Base-by-base conservation (phyloP, 2,329 filamentous ascomycete genomes). In the Venturia aucupariae region DNA sequence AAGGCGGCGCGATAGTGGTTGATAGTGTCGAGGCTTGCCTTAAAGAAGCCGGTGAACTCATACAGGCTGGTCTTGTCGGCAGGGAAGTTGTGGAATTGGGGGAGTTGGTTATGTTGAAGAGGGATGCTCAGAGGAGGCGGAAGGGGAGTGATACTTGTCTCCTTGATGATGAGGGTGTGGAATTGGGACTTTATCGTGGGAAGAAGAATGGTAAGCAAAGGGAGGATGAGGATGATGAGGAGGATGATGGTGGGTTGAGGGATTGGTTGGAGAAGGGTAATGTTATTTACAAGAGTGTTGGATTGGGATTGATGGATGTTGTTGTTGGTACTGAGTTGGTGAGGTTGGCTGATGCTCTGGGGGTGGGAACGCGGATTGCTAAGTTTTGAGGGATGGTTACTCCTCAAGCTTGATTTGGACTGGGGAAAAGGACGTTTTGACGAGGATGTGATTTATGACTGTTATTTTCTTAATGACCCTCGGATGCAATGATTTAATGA, bases 11-110 rank as follows among this genome's bases (percentile, higher is more conserved):
- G 0, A 75, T 88, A 1, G 77, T 87, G 4, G 84, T 86, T 2
- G 83, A 87, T 71, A 92, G 88, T 11, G 80, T 96, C 0, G 87
- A 90, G 35, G 90, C 89, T 0, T 92, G 88, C 57, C 74, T 96
- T 54, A 86, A 87, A 69, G 90, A 96, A 72, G 89, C 92, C 0
- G 93, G 93, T 0, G 93, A 97, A 77, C 80, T 97, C 60, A 88
- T 95, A 11, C 85, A 90, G 68, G 90, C 90, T 0, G 86, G 86
- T 0, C 78, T 97, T 35, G 80, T 81, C 27, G 86, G 90, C 0
- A 82, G 86, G 57, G 88, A 95, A 69, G 82, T 97, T 3, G 90
- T 96, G 0, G 93, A 97, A 74, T 78, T 97, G 0, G 93, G 92
- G 3, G 92, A 97, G 72, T 78, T 97, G 60, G 75, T 87, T 66